Evolutionary conservation across 2,329 filamentous ascomycete genomes (phyloP).

Genomic region (Ophiostoma piceae): DNA sequence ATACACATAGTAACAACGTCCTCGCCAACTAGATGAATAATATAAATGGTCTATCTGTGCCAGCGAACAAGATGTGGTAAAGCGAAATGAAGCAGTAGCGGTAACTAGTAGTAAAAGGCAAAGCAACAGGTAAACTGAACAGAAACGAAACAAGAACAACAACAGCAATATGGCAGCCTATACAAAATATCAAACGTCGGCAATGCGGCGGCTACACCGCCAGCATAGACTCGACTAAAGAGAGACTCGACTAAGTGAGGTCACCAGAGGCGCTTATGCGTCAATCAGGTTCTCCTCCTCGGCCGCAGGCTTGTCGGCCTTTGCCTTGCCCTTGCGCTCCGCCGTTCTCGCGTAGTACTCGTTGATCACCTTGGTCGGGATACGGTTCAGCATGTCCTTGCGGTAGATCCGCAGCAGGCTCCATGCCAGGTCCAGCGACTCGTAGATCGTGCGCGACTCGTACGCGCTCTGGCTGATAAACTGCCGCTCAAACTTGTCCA

Average conservation of each 20-base stretch:
- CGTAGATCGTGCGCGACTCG: slow-evolving; percentile 84
- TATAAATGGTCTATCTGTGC: slow-evolving; percentile 22
- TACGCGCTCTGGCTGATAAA: slow-evolving; percentile 92
- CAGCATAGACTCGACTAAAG: background rate
- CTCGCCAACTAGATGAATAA: slow-evolving; percentile 13
- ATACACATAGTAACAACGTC: background rate
- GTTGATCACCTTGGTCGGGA: slow-evolving; percentile 74
- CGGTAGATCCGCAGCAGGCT: slow-evolving; percentile 94
- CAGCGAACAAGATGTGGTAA: slow-evolving; percentile 7
- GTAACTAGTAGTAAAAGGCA: background rate
- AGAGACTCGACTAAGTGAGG: background rate
- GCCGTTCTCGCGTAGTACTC: slow-evolving; percentile 72
- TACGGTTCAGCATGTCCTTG: slow-evolving; percentile 95
- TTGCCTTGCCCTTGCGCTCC: slow-evolving; percentile 58
- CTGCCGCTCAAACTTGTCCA: slow-evolving; percentile 95
- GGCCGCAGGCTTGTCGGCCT: slow-evolving; percentile 40
- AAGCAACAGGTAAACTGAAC: background rate
- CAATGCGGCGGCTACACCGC: background rate
- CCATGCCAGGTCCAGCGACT: slow-evolving; percentile 95
- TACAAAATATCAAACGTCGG: slow-evolving; percentile 19
- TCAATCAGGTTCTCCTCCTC: slow-evolving; percentile 39
- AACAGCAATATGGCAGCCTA: slow-evolving; percentile 19
- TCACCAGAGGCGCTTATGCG: slow-evolving; percentile 29
- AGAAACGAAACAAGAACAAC: background rate
- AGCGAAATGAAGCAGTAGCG: background rate